phyloP scores from a whole-genome alignment of 2,329 filamentous ascomycete genomes.

The Onygena corvina region DNA sequence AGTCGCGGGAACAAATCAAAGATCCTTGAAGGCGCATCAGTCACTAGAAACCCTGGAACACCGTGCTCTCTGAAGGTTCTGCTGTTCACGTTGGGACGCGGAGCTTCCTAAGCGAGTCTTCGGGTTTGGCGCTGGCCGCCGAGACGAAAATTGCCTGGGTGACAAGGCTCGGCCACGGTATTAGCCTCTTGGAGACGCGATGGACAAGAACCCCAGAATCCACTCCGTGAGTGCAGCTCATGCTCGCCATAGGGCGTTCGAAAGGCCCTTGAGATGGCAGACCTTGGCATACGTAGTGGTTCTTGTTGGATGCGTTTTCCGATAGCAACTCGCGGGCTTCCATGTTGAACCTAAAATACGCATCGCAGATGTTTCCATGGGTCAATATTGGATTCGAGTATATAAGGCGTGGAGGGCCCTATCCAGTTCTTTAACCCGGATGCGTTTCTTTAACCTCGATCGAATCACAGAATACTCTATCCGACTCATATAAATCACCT shows the following conservation, averaged over 20 bases:
- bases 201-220: not conserved
- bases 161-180: not conserved
- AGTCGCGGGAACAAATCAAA: too few relatives aligned
- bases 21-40: too few relatives aligned
- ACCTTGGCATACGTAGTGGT: not conserved
- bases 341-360: constrained; percentile 2
- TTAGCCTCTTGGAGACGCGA: not conserved
- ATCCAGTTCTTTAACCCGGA: too few relatives aligned
- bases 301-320: not conserved
- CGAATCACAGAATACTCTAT: not conserved
- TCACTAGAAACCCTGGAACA: not conserved
- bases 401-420: too few relatives aligned
- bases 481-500: not conserved
- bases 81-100: too few relatives aligned
- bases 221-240: not conserved
- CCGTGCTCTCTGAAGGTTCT: not conserved
- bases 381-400: too few relatives aligned
- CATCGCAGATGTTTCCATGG: too few relatives aligned
- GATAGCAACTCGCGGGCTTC: not conserved
- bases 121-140: not conserved
- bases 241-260: not conserved
- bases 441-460: not conserved
- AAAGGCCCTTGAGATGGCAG: not conserved
- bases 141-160: not conserved
- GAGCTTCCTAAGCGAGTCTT: too few relatives aligned